These are phyloP conservation scores for Zymoseptoria passerinii DNA, from an alignment of 2,329 filamentous ascomycete species.

Conservation along the genomic window DNA sequence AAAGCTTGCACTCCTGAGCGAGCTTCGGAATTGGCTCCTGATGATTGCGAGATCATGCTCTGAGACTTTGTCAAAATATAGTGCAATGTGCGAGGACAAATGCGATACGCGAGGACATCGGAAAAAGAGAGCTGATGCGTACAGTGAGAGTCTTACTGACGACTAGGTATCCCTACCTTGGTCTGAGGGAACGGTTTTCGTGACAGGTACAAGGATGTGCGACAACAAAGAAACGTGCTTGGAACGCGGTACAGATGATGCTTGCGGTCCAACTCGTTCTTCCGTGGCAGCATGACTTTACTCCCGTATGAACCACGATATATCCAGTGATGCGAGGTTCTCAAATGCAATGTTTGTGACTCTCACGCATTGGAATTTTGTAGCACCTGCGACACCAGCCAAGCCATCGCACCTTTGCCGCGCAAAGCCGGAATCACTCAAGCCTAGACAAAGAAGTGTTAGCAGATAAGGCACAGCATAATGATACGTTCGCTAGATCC, in stretches of 20 bases:
- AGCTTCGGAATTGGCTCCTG: neutral
- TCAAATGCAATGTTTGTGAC: neutral
- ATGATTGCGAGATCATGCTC: neutral
- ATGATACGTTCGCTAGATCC: neutral
- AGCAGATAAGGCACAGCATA: slow-evolving; percentile 6
- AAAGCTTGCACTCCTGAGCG: neutral
- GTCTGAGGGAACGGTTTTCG: neutral
- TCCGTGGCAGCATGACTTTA: neutral
- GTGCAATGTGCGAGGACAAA: neutral
- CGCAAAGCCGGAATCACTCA: slow-evolving; percentile 8
- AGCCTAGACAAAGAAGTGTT: slow-evolving; percentile 17
- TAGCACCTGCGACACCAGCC: neutral
- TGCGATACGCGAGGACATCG: neutral
- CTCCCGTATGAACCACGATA: neutral
- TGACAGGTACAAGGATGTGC: neutral
- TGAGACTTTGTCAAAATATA: neutral
- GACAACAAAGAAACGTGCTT: neutral
- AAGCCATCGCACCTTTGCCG: neutral
- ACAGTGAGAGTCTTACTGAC: neutral
- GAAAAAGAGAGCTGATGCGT: neutral
- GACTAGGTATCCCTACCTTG: neutral
- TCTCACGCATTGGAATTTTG: neutral
- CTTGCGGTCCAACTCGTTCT: neutral
- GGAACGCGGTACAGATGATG: neutral
- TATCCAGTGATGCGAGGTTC: neutral